Evolutionary conservation across 2,329 filamentous ascomycete genomes (phyloP).

Genomic region (Blastomyces gilchristii): DNA sequence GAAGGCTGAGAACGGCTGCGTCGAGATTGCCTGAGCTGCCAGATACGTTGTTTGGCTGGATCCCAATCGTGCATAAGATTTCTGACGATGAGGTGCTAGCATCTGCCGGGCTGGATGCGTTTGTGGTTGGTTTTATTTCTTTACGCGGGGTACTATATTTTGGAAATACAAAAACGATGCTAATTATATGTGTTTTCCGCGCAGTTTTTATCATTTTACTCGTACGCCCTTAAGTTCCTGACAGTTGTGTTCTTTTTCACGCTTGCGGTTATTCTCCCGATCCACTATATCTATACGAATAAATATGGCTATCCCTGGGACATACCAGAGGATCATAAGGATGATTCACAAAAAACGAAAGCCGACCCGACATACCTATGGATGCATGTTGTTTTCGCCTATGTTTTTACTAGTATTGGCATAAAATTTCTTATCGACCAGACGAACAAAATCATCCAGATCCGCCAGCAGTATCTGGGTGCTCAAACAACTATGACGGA

Average conservation of each 20-base stretch:
- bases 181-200: conserved; percentile 8
- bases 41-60: conserved; percentile 84
- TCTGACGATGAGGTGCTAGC: conserved; percentile 81
- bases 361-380: conserved; percentile 56
- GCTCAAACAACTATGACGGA: conserved; percentile 94
- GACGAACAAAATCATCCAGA: conserved; percentile 73
- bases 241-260: conserved; percentile 71
- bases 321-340: conserved; percentile 23
- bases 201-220: conserved; percentile 85
- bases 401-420: conserved; percentile 75
- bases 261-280: conserved; percentile 67
- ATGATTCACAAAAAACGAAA: conserved; percentile 24
- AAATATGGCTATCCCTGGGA: conserved; percentile 27
- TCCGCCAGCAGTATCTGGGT: conserved; percentile 83
- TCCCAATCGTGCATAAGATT: conserved; percentile 71
- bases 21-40: conserved; percentile 66
- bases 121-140: conserved; percentile 53
- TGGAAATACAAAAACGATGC: too few relatives aligned
- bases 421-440: conserved; percentile 74
- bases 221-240: conserved; percentile 82
- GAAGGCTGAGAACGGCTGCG: conserved; percentile 58
- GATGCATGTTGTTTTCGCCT: conserved; percentile 91
- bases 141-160: background rate
- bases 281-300: conserved; percentile 60
- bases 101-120: conserved; percentile 87